These are phyloP conservation scores for Myxozyma vanderwaltii DNA, from an alignment of 805 yeast genomes.

Conservation along the genomic window DNA sequence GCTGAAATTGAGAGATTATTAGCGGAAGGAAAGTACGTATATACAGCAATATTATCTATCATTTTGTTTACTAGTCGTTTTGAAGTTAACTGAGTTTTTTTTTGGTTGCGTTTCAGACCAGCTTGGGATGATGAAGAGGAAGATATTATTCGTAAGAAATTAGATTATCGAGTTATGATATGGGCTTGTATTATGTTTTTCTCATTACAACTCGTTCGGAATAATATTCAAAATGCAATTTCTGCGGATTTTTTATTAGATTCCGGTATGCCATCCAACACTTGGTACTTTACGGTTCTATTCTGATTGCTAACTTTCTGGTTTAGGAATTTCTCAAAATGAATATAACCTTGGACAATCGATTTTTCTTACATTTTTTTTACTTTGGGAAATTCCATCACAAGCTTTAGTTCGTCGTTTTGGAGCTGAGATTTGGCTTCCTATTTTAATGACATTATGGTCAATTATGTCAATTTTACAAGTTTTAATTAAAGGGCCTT, in stretches of 20 bases:
- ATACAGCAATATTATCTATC: too few relatives aligned
- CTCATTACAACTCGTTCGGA: slow-evolving; percentile 58
- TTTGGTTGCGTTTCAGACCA: not conserved
- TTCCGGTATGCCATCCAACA: slow-evolving; percentile 37
- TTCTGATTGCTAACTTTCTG: not conserved
- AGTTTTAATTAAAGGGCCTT: slow-evolving; percentile 46
- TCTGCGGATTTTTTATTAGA: slow-evolving; percentile 57
- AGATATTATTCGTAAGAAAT: slow-evolving; percentile 49
- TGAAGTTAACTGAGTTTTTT: too few relatives aligned
- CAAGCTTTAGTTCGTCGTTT: slow-evolving; percentile 55
- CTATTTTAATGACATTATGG: slow-evolving; percentile 56
- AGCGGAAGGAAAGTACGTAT: slow-evolving; percentile 5
- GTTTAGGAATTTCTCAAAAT: slow-evolving; percentile 35
- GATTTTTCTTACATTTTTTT: slow-evolving; percentile 56
- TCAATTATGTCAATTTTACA: slow-evolving; percentile 58
- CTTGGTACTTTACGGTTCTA: slow-evolving; percentile 45
- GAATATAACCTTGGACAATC: slow-evolving; percentile 63
- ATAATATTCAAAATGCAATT: slow-evolving; percentile 55
- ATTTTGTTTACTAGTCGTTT: too few relatives aligned
- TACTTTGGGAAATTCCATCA: slow-evolving; percentile 47
- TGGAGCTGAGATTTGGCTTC: slow-evolving; percentile 66
- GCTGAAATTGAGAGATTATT: slow-evolving; percentile 5
- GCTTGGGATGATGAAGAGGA: slow-evolving; percentile 59
- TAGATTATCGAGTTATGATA: slow-evolving; percentile 56
- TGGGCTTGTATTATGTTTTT: slow-evolving; percentile 60